Conservation (phyloP, 2,329 filamentous ascomycete genomes). For the Ceratocystis variospora region DNA sequence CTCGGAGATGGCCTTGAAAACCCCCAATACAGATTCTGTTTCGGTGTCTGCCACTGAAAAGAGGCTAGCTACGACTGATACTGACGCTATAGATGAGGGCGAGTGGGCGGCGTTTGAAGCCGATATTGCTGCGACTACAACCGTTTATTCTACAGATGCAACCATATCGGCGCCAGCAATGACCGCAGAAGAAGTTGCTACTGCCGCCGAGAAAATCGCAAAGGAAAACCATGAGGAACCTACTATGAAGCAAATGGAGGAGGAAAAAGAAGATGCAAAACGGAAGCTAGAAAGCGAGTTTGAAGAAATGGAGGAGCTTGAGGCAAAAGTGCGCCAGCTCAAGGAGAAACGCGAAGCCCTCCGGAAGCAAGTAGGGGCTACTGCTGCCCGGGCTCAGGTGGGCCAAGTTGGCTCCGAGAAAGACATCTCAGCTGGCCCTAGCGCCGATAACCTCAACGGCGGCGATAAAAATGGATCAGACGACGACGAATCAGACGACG, state of each 20-base stretch:
- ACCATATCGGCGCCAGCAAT: slow-evolving; percentile 58
- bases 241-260: slow-evolving; percentile 41
- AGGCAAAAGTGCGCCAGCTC: slow-evolving; percentile 53
- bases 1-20: slow-evolving; percentile 19
- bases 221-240: slow-evolving; percentile 38
- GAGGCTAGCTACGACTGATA: slow-evolving; percentile 11
- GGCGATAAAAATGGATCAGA: slow-evolving; percentile 26
- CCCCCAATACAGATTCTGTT: slow-evolving; percentile 7
- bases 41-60: not conserved
- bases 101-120: slow-evolving; percentile 83
- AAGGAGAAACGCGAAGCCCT: slow-evolving; percentile 60
- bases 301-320: slow-evolving; percentile 69
- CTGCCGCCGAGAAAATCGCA: slow-evolving; percentile 40
- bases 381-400: slow-evolving; percentile 22
- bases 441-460: not conserved
- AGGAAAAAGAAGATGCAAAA: slow-evolving; percentile 63
- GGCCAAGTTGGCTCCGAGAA: slow-evolving; percentile 22
- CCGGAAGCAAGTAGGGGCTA: slow-evolving; percentile 28
- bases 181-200: slow-evolving; percentile 46
- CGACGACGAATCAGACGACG: slow-evolving; percentile 36
- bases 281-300: slow-evolving; percentile 63
- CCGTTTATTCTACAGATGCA: slow-evolving; percentile 32
- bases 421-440: slow-evolving; percentile 16
- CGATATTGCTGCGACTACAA: slow-evolving; percentile 47
- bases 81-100: slow-evolving; percentile 45